Base-by-base conservation (phyloP, 495 filamentous ascomycete species). In the Diplogelasinospora grovesii region DNA sequence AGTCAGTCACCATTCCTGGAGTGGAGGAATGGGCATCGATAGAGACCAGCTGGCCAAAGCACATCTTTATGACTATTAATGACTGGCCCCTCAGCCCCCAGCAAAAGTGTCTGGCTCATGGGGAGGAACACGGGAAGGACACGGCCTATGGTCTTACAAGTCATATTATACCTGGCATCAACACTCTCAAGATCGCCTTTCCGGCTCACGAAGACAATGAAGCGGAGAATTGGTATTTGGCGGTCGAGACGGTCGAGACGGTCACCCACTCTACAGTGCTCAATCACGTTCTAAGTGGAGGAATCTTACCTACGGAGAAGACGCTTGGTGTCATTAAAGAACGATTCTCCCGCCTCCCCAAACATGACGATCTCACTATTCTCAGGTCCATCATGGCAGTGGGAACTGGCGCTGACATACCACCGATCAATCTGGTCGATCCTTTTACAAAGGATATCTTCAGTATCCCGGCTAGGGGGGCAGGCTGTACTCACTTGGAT, bases 61-160 rank as follows among this genome's bases (percentile, higher is more conserved):
- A 77, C 35, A 69, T 86, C 5, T 86, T 80, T 45, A 60, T 92
- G 26, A 63, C 70, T n/a, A 55, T 93, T 36, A 94, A 95, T 55
- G 59, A 54, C 0, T 48, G 50, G 1, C 53, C 68, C n/a, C 43
- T 89, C 4, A 71, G 77, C 15, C 49, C 79, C 8, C 73, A 80
- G 28, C 70, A 81, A 15, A 83, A 83, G 43, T 44, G 68, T 1
- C 79, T n/a, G n/a, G n/a, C n/a, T n/a, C n/a, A n/a, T n/a, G n/a
- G n/a, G n/a, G n/a, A n/a, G n/a, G n/a, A 86, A 29, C 76, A 85
- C 53, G 77, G 78, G 0, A 89, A 85, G 52, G 84, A 93, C 45
- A 50, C 87, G 3, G 75, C 90, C 0, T 60, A 83, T 20, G 86
- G 93, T 43, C 68, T 92, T 19, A 86, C 86, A 8, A 54, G 63